These are phyloP conservation scores for Penicillium hesseltinei DNA, from an alignment of 2,329 filamentous ascomycete genomes.

Conservation along the genomic window DNA sequence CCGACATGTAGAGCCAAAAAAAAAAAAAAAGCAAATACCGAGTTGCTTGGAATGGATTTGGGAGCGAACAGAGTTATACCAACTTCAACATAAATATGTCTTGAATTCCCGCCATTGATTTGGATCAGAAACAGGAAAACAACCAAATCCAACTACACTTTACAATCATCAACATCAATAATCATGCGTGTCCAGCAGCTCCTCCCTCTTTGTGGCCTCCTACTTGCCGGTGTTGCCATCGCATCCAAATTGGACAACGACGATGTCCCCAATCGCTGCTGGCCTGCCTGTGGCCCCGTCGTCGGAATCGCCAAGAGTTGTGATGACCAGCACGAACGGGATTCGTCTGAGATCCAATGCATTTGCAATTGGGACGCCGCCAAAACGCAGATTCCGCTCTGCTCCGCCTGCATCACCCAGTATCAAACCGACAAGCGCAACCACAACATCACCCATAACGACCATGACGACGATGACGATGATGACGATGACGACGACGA, in stretches of 20 bases:
- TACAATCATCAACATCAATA: not conserved
- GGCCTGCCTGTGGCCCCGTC: constrained; percentile 25
- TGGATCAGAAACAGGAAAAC: not conserved
- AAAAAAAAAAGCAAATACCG: not conserved
- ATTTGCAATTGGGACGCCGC: constrained; percentile 30
- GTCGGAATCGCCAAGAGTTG: constrained; percentile 26
- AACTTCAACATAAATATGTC: constrained; percentile 13
- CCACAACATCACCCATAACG: constrained; percentile 10
- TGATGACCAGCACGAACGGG: constrained; percentile 24
- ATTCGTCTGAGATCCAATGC: constrained; percentile 28
- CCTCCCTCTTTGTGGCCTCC: constrained; percentile 25
- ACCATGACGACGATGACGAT: constrained; percentile 20
- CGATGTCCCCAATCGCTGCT: constrained; percentile 31
- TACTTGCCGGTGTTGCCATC: constrained; percentile 23
- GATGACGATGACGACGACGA: constrained; percentile 19
- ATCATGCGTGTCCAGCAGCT: constrained; percentile 26
- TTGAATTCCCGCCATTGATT: not conserved
- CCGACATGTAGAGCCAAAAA: not conserved
- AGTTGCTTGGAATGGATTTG: constrained; percentile 3
- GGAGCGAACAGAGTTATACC: not conserved
- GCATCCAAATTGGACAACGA: constrained; percentile 29
- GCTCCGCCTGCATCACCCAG: constrained; percentile 35
- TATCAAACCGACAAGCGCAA: constrained; percentile 15
- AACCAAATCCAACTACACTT: not conserved
- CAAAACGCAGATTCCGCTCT: constrained; percentile 29